These are phyloP conservation scores for Gossypium arboreum DNA, from an alignment of 345 rosid species.

Conservation along the genomic window DNA sequence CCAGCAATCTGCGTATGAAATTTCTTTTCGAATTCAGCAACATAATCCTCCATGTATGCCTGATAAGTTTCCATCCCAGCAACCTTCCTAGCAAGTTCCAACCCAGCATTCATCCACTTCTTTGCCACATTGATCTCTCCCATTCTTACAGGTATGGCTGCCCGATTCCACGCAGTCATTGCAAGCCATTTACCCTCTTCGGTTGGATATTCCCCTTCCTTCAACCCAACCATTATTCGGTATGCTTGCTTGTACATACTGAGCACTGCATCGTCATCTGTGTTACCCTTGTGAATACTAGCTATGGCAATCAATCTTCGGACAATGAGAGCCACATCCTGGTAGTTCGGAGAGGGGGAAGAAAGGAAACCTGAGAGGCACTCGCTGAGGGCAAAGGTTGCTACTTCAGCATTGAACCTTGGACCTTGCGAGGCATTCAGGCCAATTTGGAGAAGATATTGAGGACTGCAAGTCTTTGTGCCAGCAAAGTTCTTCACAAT, in stretches of 20 bases:
- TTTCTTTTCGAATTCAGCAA: slow-evolving; percentile 46
- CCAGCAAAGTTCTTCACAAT: slow-evolving; percentile 63
- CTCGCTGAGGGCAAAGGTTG: slow-evolving; percentile 64
- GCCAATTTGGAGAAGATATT: slow-evolving; percentile 72
- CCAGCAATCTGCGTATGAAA: slow-evolving; percentile 20
- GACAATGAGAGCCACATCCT: slow-evolving; percentile 54
- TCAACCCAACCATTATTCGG: slow-evolving; percentile 82
- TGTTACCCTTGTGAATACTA: slow-evolving; percentile 66
- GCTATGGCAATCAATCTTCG: slow-evolving; percentile 60
- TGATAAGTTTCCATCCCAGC: slow-evolving; percentile 68
- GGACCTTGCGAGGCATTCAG: slow-evolving; percentile 68
- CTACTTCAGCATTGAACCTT: slow-evolving; percentile 62
- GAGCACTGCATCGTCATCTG: slow-evolving; percentile 54
- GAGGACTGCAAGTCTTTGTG: slow-evolving; percentile 64
- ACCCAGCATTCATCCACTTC: slow-evolving; percentile 69
- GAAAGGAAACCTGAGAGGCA: slow-evolving; percentile 67
- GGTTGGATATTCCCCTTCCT: slow-evolving; percentile 76
- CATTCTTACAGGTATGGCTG: slow-evolving; percentile 63
- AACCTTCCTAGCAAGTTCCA: slow-evolving; percentile 68
- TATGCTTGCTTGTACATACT: slow-evolving; percentile 78
- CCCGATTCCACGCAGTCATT: slow-evolving; percentile 95
- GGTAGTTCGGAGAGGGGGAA: slow-evolving; percentile 63
- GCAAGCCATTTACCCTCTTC: slow-evolving; percentile 97
- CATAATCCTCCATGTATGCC: slow-evolving; percentile 81
- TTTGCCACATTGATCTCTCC: slow-evolving; percentile 63